Percentiles rank a stretch among this genome's conserved stretches.
These are phyloP conservation scores for Phytophthora idaei DNA, from an alignment of 352 stramenopile genomes.

Conservation along the genomic window DNA sequence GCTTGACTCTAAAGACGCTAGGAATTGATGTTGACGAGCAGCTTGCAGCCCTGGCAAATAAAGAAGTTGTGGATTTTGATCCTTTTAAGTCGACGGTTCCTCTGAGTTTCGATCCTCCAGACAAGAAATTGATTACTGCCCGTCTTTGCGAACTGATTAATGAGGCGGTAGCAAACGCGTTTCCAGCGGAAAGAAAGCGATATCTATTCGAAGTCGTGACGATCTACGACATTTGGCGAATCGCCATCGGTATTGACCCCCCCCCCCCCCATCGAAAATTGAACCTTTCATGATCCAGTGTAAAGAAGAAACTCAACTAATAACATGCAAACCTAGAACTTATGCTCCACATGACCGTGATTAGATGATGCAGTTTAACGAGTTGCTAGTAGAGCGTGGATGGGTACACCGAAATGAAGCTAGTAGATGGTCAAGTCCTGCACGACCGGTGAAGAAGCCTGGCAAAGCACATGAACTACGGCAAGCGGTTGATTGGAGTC, in stretches of 20 bases:
- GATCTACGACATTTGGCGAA: not conserved
- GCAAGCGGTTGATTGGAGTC: slow-evolving; percentile 16
- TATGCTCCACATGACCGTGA: not conserved
- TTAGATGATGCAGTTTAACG: slow-evolving; percentile 1
- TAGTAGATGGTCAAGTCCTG: not conserved
- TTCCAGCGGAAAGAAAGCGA: not conserved
- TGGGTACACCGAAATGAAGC: not conserved
- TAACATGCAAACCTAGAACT: not conserved
- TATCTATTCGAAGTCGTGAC: not conserved
- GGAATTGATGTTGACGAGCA: not conserved
- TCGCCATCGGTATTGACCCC: not conserved
- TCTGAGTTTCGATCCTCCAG: not conserved
- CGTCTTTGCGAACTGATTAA: not conserved
- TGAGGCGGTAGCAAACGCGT: not conserved
- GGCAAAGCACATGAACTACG: not conserved
- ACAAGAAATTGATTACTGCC: not conserved
- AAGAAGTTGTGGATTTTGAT: not conserved
- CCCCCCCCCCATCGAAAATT: not conserved
- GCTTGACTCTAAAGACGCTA: not conserved
- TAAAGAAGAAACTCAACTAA: not conserved
- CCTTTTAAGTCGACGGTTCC: not conserved
- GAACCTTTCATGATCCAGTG: not conserved
- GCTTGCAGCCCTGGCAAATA: not conserved
- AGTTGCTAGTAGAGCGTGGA: not conserved
- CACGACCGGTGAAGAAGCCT: not conserved